Conservation (phyloP, 768 basidiomycete species). For the Agrocybe praecox region DNA sequence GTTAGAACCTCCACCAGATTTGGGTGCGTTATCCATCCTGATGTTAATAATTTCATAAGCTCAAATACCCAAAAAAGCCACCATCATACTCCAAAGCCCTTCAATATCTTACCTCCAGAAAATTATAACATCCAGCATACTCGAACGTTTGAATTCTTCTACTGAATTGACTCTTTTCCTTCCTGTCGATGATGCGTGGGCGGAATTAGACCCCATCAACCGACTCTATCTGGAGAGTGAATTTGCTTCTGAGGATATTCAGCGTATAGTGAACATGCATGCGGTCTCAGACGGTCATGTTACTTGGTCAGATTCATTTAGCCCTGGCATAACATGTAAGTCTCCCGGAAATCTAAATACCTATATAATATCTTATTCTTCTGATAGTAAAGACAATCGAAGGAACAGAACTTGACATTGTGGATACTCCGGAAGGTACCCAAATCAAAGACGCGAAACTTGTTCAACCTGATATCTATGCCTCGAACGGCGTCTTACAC, state of each 20-base stretch:
- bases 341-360: conserved; percentile 2
- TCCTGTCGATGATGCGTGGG: conserved; percentile 85
- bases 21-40: conserved; percentile 52
- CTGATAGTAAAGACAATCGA: conserved; percentile 69
- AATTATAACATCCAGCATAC: conserved; percentile 65
- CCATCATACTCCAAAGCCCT: conserved; percentile 57
- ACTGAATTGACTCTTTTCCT: conserved; percentile 87
- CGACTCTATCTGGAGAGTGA: conserved; percentile 87
- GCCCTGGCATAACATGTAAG: conserved; percentile 55
- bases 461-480: conserved; percentile 82
- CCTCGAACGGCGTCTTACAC: conserved; percentile 94
- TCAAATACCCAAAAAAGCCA: conserved; percentile 46
- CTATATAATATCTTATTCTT: conserved; percentile 10
- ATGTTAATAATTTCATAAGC: background rate
- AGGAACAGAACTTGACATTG: conserved; percentile 66
- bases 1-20: conserved; percentile 69
- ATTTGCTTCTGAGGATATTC: conserved; percentile 81
- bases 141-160: conserved; percentile 60
- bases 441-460: conserved; percentile 61
- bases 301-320: conserved; percentile 68
- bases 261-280: conserved; percentile 79
- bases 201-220: conserved; percentile 74
- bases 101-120: conserved; percentile 74
- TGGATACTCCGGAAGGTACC: conserved; percentile 53
- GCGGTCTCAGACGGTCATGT: conserved; percentile 62